phyloP scores from a whole-genome alignment of 371 early-diverging fungal genomes.

The Actinomortierella ambigua region DNA sequence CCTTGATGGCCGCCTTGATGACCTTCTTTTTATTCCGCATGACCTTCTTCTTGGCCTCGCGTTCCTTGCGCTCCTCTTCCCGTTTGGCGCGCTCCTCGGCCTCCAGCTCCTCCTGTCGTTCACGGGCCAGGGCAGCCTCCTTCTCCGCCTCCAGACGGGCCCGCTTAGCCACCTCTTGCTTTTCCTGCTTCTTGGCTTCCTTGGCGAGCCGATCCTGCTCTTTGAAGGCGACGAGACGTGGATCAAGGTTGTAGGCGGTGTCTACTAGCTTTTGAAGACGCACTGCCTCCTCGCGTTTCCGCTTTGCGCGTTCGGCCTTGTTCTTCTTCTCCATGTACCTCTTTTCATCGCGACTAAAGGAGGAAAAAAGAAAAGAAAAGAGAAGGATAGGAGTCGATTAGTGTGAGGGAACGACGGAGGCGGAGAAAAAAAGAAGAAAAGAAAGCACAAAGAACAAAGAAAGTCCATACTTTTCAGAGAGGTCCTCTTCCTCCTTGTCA shows the following conservation, averaged over 20 bases:
- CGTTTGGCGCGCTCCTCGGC: slow-evolving; percentile 72
- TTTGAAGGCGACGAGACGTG: slow-evolving; percentile 88
- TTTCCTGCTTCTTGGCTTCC: slow-evolving; percentile 88
- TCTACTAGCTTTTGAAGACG: slow-evolving; percentile 82
- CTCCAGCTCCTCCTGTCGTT: slow-evolving; percentile 49
- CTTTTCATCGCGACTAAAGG: slow-evolving; percentile 88
- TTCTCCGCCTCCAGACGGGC: slow-evolving; percentile 61
- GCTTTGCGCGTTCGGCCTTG: slow-evolving; percentile 86
- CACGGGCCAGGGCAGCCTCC: slow-evolving; percentile 49
- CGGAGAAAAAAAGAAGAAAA: not conserved
- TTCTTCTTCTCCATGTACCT: slow-evolving; percentile 95
- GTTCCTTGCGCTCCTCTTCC: slow-evolving; percentile 67
- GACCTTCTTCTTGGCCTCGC: slow-evolving; percentile 76
- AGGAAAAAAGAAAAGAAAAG: not conserved
- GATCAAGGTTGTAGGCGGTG: slow-evolving; percentile 80
- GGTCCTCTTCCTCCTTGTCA: slow-evolving; percentile 95
- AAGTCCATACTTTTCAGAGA: slow-evolving; percentile 68
- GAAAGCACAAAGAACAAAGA: not conserved
- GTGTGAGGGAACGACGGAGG: not conserved
- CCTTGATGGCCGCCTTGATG: slow-evolving; percentile 76
- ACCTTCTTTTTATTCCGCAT: slow-evolving; percentile 92
- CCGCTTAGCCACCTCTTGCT: slow-evolving; percentile 69
- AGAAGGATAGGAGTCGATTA: not conserved
- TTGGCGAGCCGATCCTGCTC: slow-evolving; percentile 87
- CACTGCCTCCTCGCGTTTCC: slow-evolving; percentile 95